Evolutionary conservation across 306 rosid genomes (phyloP).

Genomic region (Comarum palustre): DNA sequence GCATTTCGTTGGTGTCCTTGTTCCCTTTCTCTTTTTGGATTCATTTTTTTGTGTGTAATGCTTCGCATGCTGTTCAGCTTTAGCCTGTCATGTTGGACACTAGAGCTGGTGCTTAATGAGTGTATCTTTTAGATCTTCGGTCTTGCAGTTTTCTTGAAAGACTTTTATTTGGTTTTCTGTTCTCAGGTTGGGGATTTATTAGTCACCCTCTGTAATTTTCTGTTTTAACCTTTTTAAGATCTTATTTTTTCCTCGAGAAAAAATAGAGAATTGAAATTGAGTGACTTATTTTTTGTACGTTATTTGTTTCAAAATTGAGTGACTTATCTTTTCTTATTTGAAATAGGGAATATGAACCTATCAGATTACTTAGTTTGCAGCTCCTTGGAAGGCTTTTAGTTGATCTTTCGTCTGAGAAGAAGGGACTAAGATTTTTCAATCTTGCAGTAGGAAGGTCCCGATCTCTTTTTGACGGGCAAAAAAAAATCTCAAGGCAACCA

Average conservation of each 20-base stretch:
- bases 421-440: slow-evolving; percentile 85
- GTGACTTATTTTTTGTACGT: slow-evolving; percentile 1
- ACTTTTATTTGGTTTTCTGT: neutral
- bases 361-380: slow-evolving; percentile 89
- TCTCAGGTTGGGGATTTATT: neutral
- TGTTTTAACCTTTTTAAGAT: neutral
- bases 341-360: slow-evolving; percentile 77
- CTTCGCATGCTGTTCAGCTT: neutral
- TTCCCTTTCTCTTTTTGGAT: neutral
- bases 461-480: slow-evolving; percentile 54
- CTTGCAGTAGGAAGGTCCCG: slow-evolving; percentile 68
- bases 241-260: neutral
- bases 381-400: slow-evolving; percentile 92
- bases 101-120: neutral
- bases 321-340: slow-evolving; percentile 2
- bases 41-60: neutral
- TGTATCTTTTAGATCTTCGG: neutral
- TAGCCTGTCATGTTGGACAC: neutral
- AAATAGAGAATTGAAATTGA: neutral
- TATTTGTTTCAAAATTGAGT: slow-evolving; percentile 14
- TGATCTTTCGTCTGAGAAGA: slow-evolving; percentile 85
- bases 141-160: neutral
- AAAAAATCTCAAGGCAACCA: slow-evolving; percentile 62
- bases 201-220: neutral
- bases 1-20: neutral